These are phyloP conservation scores for Neospora caninum DNA, from an alignment of 169 alveolate species.

Conservation along the genomic window DNA sequence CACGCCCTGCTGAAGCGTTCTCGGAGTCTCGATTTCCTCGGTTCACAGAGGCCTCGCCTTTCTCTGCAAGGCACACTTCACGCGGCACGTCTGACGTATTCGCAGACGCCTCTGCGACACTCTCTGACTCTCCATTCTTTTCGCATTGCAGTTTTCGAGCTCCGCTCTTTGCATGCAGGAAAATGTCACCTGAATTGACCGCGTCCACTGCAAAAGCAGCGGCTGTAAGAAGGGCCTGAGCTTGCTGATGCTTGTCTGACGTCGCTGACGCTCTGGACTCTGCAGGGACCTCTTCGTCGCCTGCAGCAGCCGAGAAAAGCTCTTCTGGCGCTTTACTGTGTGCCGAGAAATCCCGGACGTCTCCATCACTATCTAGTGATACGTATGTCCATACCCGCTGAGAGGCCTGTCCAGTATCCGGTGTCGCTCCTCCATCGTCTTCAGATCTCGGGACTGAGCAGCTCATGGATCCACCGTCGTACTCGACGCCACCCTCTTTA, in stretches of 20 bases:
- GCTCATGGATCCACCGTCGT: not conserved
- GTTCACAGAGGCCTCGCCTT: not conserved
- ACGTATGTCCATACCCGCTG: not conserved
- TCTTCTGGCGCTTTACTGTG: not conserved
- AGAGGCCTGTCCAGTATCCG: not conserved
- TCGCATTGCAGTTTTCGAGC: too few species aligned
- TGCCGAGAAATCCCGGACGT: not conserved
- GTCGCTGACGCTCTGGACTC: not conserved
- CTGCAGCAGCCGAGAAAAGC: not conserved
- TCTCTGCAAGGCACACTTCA: not conserved
- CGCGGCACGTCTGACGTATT: not conserved
- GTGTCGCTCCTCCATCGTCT: not conserved
- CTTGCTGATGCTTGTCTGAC: not conserved
- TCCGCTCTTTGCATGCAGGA: too few species aligned
- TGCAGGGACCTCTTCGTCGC: too few species aligned
- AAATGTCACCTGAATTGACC: not conserved
- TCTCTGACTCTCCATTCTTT: too few species aligned
- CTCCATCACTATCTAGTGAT: not conserved
- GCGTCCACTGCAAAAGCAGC: not conserved
- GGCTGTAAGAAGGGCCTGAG: not conserved
- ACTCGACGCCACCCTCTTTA: not conserved
- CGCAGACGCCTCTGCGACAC: too few species aligned
- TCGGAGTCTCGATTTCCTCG: not conserved
- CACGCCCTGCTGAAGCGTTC: not conserved
- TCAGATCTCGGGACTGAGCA: not conserved